These are phyloP conservation scores for Penicillium digitatum DNA, from an alignment of 2,329 filamentous ascomycete species.

Conservation along the genomic window DNA sequence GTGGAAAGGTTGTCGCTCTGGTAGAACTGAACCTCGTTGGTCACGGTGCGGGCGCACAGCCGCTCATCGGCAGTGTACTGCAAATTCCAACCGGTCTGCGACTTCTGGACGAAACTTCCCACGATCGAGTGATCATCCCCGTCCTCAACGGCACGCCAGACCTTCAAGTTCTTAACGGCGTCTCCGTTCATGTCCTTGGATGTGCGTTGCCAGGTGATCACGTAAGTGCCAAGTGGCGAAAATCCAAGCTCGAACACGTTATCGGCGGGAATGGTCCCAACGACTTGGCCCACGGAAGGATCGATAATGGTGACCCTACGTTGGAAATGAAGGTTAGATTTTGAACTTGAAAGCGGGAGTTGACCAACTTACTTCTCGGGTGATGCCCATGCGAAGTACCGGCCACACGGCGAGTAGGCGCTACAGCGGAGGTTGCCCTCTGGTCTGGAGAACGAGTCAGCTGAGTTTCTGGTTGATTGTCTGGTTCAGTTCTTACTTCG, in stretches of 20 bases:
- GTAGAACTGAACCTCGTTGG: slow-evolving; percentile 97
- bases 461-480: slow-evolving; percentile 2
- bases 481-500: slow-evolving; percentile 40
- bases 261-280: slow-evolving; percentile 70
- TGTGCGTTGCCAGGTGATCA: slow-evolving; percentile 95
- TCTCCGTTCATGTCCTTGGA: slow-evolving; percentile 90
- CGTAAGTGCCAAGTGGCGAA: slow-evolving; percentile 83
- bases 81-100: slow-evolving; percentile 91
- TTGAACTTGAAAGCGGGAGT: neutral
- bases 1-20: slow-evolving; percentile 77
- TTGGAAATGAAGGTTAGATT: neutral
- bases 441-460: slow-evolving; percentile 53
- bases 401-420: slow-evolving; percentile 91
- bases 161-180: slow-evolving; percentile 92
- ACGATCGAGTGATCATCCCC: slow-evolving; percentile 65
- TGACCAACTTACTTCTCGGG: slow-evolving; percentile 59
- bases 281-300: slow-evolving; percentile 67
- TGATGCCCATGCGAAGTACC: slow-evolving; percentile 93
- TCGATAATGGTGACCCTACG: slow-evolving; percentile 75
- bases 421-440: slow-evolving; percentile 94
- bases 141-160: slow-evolving; percentile 79
- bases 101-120: slow-evolving; percentile 91
- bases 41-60: slow-evolving; percentile 88
- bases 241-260: slow-evolving; percentile 95
- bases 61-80: slow-evolving; percentile 94